Base-by-base conservation (phyloP, 2,329 filamentous ascomycete species). In the Penicillium sclerotigenum region DNA sequence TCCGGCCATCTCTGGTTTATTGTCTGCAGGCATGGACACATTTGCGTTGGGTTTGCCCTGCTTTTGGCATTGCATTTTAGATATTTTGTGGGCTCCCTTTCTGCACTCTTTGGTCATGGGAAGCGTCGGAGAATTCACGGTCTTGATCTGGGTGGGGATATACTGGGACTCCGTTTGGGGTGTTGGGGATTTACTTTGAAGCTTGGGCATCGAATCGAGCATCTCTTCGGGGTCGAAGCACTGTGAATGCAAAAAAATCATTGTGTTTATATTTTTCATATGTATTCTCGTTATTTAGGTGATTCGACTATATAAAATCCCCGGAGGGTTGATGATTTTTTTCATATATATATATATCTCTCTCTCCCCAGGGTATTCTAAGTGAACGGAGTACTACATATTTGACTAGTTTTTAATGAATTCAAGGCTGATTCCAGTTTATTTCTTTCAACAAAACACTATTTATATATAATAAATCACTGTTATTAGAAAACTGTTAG, bases 101-200 rank as follows among this genome's bases (percentile, higher is more conserved):
- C 64, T 71, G 68, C 68, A 64, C 65, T 63, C 59, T 71, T 69
- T 60, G 66, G 68, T 66, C 68, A 65, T 67, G 68, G 69, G 67
- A 68, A 68, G 67, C 65, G 65, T 71, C 67, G 71, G 71, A 72
- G 70, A 72, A 72, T 69, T 66, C 65, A 69, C 61, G 70, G 71
- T 70, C 67, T 71, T 71, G 70, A 70, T 71, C 63, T 66, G 70
- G 70, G 66, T 71, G 69, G 69, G 48, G 68, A 72, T 71, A 65
- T 64, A 73, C 70, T 69, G 61, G 71, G 69, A 69, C 66, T 69
- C 63, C 69, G 66, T 70, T 67, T 70, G 69, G 67, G 71, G 70
- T 73, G 70, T 73, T 73, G 69, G 71, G 70, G 68, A 65, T 69
- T 71, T 71, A 65, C 68, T 70, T 73, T 72, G 69, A 62, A 65